Conservation (phyloP, 2,329 filamentous ascomycete genomes). For the Didymellaceae sp. region DNA sequence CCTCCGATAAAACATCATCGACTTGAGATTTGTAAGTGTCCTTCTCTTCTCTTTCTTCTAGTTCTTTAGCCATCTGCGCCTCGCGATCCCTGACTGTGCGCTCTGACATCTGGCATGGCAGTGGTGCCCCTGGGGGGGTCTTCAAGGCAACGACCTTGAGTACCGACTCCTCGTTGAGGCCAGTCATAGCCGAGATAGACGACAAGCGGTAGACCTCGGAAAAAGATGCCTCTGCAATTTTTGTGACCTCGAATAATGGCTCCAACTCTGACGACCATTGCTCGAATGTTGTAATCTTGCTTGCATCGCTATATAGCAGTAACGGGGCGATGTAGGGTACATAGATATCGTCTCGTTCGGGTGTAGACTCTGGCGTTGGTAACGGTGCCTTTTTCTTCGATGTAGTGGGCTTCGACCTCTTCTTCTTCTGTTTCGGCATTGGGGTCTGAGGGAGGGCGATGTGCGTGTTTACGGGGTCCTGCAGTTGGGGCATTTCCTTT, state of each 20-base stretch:
- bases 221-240: slow-evolving; percentile 71
- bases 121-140: slow-evolving; percentile 42
- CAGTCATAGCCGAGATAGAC: slow-evolving; percentile 33
- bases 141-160: slow-evolving; percentile 53
- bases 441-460: slow-evolving; percentile 14
- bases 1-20: slow-evolving; percentile 54
- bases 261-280: slow-evolving; percentile 52
- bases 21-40: slow-evolving; percentile 52
- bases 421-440: slow-evolving; percentile 15
- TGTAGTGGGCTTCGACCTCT: slow-evolving; percentile 19
- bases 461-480: not conserved
- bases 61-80: slow-evolving; percentile 41
- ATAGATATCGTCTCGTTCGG: slow-evolving; percentile 36
- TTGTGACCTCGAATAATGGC: slow-evolving; percentile 58
- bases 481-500: not conserved
- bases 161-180: slow-evolving; percentile 52
- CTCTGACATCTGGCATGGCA: slow-evolving; percentile 41
- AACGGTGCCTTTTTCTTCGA: slow-evolving; percentile 18
- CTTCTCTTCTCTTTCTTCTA: slow-evolving; percentile 46
- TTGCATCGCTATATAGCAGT: slow-evolving; percentile 38
- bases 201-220: slow-evolving; percentile 69
- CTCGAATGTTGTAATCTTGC: slow-evolving; percentile 43
- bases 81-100: slow-evolving; percentile 57
- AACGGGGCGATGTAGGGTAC: slow-evolving; percentile 35
- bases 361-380: slow-evolving; percentile 30